These are phyloP conservation scores for Waltergamsia citrina DNA, from an alignment of 2,329 filamentous ascomycete genomes.

Conservation along the genomic window DNA sequence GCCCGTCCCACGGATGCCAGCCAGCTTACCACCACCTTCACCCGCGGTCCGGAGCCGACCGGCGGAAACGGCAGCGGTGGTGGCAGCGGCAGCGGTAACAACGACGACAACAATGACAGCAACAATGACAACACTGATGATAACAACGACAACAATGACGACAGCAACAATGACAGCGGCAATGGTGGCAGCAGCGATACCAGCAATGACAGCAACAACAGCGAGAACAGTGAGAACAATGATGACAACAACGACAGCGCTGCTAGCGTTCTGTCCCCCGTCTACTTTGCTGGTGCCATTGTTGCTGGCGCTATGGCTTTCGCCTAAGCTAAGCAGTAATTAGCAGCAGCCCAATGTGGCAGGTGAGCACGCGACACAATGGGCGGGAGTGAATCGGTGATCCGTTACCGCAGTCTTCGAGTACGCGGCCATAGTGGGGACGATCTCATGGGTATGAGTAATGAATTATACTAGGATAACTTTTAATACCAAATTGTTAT, in stretches of 20 bases:
- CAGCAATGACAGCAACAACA: background rate
- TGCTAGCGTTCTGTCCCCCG: constrained; percentile 2
- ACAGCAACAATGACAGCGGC: constrained; percentile 1
- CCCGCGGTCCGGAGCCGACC: constrained; percentile 6
- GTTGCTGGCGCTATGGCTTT: constrained; percentile 2
- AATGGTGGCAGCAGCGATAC: constrained; percentile 1
- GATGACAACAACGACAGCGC: constrained; percentile 1
- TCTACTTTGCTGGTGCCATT: constrained; percentile 4
- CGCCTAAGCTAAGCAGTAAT: no score
- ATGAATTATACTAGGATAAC: no score
- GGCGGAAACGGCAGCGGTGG: background rate
- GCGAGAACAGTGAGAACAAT: background rate
- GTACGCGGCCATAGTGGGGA: no score
- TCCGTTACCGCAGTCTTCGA: no score
- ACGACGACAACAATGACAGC: constrained; percentile 2
- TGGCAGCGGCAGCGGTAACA: constrained; percentile 1
- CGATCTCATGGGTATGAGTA: no score
- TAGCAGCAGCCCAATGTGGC: no score
- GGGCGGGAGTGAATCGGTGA: no score
- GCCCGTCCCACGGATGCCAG: constrained; percentile 18
- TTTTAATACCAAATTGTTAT: no score
- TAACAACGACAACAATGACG: background rate
- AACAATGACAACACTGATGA: constrained; percentile 2
- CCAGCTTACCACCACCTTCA: constrained; percentile 25
- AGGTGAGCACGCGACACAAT: no score